phyloP scores from a whole-genome alignment of 1,284 basidiomycete genomes.

The Takashimella tepidaria region DNA sequence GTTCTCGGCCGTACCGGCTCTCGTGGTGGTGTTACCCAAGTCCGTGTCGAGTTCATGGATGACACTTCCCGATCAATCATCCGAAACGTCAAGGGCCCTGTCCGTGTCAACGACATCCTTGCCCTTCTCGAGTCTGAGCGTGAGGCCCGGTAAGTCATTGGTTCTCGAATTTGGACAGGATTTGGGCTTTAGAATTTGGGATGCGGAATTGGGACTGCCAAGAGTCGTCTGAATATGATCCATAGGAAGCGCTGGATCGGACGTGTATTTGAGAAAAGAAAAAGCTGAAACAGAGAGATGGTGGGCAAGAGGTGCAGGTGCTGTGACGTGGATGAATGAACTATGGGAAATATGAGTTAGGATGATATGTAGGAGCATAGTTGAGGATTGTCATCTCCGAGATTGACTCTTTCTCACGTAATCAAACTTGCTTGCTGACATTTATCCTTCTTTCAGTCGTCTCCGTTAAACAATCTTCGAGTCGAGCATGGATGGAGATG shows the following conservation, averaged over 20 bases:
- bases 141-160: conserved; percentile 85
- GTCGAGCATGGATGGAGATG: background rate
- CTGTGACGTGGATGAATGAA: too few species aligned
- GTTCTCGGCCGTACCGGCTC: conserved; percentile 98
- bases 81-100: conserved; percentile 98
- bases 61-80: conserved; percentile 94
- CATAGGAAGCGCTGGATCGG: too few species aligned
- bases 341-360: too few species aligned
- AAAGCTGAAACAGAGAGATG: too few species aligned
- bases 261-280: too few species aligned
- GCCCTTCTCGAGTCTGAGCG: conserved; percentile 98
- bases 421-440: too few species aligned
- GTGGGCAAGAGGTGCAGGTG: too few species aligned
- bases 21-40: conserved; percentile 98
- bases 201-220: background rate
- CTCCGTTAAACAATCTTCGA: background rate
- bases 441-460: background rate
- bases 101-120: conserved; percentile 93
- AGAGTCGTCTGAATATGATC: too few species aligned
- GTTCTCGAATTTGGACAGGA: background rate
- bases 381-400: too few species aligned
- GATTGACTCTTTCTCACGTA: too few species aligned
- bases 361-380: too few species aligned
- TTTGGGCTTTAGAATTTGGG: background rate
- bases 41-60: conserved; percentile 99